Conservation (phyloP, 768 basidiomycete genomes). For the Rhodosporidiobolus sp. region DNA sequence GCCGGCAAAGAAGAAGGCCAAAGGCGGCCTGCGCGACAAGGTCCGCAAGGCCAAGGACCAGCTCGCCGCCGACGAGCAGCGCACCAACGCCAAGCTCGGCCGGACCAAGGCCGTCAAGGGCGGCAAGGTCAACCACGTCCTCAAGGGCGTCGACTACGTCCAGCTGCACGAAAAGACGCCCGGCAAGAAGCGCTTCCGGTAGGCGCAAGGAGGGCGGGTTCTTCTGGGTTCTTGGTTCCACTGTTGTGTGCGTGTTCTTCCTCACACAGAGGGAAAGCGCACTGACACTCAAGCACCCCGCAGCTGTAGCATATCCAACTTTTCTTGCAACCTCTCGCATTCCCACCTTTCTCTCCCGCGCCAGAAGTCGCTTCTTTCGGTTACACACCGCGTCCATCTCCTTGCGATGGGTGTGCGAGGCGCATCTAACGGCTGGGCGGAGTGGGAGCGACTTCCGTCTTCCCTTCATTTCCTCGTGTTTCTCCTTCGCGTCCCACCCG, state of each 20-base stretch:
- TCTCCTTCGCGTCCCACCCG: too few relatives aligned
- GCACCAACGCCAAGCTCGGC: conserved; percentile 9
- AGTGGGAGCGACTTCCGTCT: too few relatives aligned
- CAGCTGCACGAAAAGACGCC: conserved; percentile 21
- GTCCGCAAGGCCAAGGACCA: neutral
- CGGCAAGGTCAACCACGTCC: neutral
- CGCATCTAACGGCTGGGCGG: too few relatives aligned
- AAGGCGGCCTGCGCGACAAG: conserved; percentile 19
- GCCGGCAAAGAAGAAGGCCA: conserved; percentile 1
- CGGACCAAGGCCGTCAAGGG: neutral
- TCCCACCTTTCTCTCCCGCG: too few relatives aligned
- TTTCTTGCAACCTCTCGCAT: too few relatives aligned
- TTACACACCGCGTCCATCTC: too few relatives aligned
- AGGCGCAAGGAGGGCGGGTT: neutral
- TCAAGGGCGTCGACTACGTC: conserved; percentile 27
- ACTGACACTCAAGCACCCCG: too few relatives aligned
- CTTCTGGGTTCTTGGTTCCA: neutral
- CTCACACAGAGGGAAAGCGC: too few relatives aligned
- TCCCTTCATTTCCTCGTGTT: too few relatives aligned
- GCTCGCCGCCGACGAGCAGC: conserved; percentile 1
- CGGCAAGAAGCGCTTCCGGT: conserved; percentile 27
- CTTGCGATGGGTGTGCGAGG: too few relatives aligned
- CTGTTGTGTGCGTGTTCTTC: conserved; percentile 7
- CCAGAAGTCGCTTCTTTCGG: too few relatives aligned
- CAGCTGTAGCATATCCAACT: too few relatives aligned